Base-by-base conservation (phyloP, 371 early-diverging fungal species). In the Haplosporangium sp. region DNA sequence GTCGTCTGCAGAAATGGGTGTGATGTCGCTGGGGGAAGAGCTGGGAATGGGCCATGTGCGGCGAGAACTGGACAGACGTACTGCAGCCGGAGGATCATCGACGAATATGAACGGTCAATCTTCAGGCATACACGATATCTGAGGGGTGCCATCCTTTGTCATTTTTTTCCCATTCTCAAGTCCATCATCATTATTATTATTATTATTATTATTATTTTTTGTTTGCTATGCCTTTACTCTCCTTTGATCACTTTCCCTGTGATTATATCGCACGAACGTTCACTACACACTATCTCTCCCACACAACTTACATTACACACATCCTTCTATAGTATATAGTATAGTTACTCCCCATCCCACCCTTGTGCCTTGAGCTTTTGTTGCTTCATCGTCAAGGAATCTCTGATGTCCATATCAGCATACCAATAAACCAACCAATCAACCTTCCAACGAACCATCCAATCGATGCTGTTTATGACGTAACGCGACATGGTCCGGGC, bases 21-120 rank as follows among this genome's bases (percentile, higher is more conserved):
- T 66, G 6, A 74, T 69, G 69, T 65, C 69, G 6, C 37, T 76
- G 45, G 76, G 76, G 1, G 76, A 76, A 51, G 76, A 76, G 47
- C 43, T 76, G 43, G 71, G 71, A 0, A 70, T 76, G 76, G 50
- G 36, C 37, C 76, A 76, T 59, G 71, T 70, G 18, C 76, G 76
- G 23, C 76, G 76, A 13, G 76, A 76, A 38, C 38, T 76, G 20
- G 76, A 76, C 52, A 53, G 76, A 37, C 67, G 76, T 29, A 59
- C 70, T 6, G 67, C 70, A 14, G 61, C 66, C 0, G 2, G 52
- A 3, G 43, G 43, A 37, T 36, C 55, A 21, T 43, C 56, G n/a
- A 20, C 62, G 12, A 58, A n/a, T 48, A 14, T 48, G 21, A 54
- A 62, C 58, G 12, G 46, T 8, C 50, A 37, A 8, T 29, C 58